A percentile compares a stretch with the other conserved stretches of the same genome.
phyloP scores from a whole-genome alignment of 305 asterid genomes.

The Plantago lanceolata region DNA sequence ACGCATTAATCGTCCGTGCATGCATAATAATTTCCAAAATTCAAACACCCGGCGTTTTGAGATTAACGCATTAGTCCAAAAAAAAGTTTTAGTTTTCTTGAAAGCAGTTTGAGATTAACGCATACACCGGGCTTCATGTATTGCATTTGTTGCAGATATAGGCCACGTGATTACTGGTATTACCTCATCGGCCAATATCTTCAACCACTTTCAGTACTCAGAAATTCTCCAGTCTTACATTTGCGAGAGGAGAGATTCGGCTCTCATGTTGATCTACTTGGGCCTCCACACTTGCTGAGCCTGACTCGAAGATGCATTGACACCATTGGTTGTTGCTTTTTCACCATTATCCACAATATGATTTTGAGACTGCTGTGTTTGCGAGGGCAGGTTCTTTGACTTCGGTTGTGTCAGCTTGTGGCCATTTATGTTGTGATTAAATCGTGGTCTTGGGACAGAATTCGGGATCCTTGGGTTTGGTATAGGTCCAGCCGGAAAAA shows the following conservation, averaged over 20 bases:
- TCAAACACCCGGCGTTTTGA: too few relatives aligned
- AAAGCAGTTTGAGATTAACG: too few relatives aligned
- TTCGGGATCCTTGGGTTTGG: conserved; percentile 25
- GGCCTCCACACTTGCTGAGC: conserved; percentile 50
- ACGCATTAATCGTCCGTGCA: too few relatives aligned
- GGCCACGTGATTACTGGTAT: too few relatives aligned
- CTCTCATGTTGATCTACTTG: conserved; percentile 15
- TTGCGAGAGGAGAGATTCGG: not conserved
- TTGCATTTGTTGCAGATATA: too few relatives aligned
- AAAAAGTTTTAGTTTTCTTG: too few relatives aligned
- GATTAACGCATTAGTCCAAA: too few relatives aligned
- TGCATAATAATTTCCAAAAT: too few relatives aligned
- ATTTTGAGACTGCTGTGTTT: conserved; percentile 29
- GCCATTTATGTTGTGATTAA: conserved; percentile 30
- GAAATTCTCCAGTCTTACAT: not conserved
- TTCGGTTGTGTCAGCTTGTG: conserved; percentile 25
- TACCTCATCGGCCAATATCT: too few relatives aligned
- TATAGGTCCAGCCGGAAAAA: conserved; percentile 28
- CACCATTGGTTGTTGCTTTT: conserved; percentile 24
- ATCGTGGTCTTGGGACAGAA: conserved; percentile 12
- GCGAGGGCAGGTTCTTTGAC: conserved; percentile 28
- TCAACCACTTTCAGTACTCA: too few relatives aligned
- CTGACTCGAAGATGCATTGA: conserved; percentile 37
- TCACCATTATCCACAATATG: conserved; percentile 24
- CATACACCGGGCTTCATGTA: too few relatives aligned